Percentiles rank a stretch among this genome's conserved stretches.
Conservation (phyloP, 2,329 filamentous ascomycete species). For the Nannizzia gypsea region DNA sequence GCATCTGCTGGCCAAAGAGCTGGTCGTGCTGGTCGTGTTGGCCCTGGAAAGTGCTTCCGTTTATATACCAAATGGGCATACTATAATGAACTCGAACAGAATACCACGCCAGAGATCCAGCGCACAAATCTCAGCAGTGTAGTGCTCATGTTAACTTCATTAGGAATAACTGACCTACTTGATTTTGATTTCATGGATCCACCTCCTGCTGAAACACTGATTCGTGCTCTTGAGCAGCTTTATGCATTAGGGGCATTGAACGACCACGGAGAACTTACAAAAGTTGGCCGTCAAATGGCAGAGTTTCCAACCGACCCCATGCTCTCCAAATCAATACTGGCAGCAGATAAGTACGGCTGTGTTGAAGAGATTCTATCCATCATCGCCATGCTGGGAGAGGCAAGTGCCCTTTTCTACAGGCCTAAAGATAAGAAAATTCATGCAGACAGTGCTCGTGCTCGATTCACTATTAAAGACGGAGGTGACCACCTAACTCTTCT, state of each 20-base stretch:
- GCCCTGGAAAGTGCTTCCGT: slow-evolving; percentile 83
- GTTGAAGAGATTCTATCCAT: slow-evolving; percentile 87
- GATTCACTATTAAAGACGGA: slow-evolving; percentile 82
- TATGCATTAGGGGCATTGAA: slow-evolving; percentile 86
- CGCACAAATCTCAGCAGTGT: slow-evolving; percentile 76
- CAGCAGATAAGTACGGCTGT: slow-evolving; percentile 80
- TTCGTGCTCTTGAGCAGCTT: slow-evolving; percentile 76
- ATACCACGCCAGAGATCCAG: slow-evolving; percentile 85
- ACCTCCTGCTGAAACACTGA: slow-evolving; percentile 78
- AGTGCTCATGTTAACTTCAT: slow-evolving; percentile 72
- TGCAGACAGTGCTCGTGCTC: slow-evolving; percentile 75
- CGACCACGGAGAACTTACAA: slow-evolving; percentile 77
- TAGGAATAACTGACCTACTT: slow-evolving; percentile 84
- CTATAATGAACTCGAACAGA: slow-evolving; percentile 89
- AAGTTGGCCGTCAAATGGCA: slow-evolving; percentile 84
- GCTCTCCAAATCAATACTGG: slow-evolving; percentile 78
- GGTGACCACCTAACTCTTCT: slow-evolving; percentile 81
- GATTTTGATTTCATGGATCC: slow-evolving; percentile 96
- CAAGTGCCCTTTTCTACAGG: slow-evolving; percentile 79
- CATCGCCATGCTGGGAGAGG: slow-evolving; percentile 86
- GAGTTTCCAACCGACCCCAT: slow-evolving; percentile 90
- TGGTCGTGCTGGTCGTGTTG: slow-evolving; percentile 83
- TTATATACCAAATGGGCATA: slow-evolving; percentile 90
- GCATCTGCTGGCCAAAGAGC: slow-evolving; percentile 88
- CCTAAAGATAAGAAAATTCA: slow-evolving; percentile 97